Evolutionary conservation across 2,329 filamentous ascomycete genomes (phyloP).

Genomic region (Aspergillus sclerotialis): DNA sequence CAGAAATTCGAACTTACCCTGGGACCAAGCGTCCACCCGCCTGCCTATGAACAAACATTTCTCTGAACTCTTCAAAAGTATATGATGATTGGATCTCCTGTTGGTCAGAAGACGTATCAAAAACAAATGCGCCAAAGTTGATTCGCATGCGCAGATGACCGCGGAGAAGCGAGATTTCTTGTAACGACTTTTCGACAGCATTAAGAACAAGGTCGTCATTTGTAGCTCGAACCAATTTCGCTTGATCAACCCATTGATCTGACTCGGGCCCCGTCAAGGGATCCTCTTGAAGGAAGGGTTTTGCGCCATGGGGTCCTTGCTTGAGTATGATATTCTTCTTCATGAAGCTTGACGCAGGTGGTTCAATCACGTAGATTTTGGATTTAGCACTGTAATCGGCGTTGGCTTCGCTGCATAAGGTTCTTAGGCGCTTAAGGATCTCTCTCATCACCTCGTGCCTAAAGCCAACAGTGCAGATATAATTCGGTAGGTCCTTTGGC

Average conservation of each 20-base stretch:
- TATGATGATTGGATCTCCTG: conserved; percentile 19
- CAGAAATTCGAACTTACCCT: conserved; percentile 21
- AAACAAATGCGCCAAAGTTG: conserved; percentile 35
- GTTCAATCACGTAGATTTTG: conserved; percentile 28
- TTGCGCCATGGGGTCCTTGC: conserved; percentile 10
- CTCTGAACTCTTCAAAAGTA: conserved; percentile 32
- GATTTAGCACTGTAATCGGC: conserved; percentile 21
- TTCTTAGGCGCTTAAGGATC: conserved; percentile 23
- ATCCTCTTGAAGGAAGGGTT: conserved; percentile 15
- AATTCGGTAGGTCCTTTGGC: conserved; percentile 20
- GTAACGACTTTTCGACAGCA: conserved; percentile 24
- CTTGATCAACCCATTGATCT: conserved; percentile 15
- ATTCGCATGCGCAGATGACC: conserved; percentile 36
- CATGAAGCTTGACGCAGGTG: conserved; percentile 14
- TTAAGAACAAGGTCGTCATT: conserved; percentile 25
- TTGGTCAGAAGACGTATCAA: conserved; percentile 28
- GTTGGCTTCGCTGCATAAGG: conserved; percentile 21
- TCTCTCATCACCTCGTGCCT: conserved; percentile 28
- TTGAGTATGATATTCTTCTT: conserved; percentile 19
- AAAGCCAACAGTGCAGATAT: conserved; percentile 25
- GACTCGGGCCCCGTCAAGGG: conserved; percentile 9
- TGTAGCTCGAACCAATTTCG: conserved; percentile 16
- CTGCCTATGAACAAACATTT: conserved; percentile 31
- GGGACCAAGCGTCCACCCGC: conserved; percentile 31
- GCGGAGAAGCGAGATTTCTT: conserved; percentile 23